These are phyloP conservation scores for Primulina tabacum DNA, from an alignment of 257 asterid genomes.

Conservation along the genomic window DNA sequence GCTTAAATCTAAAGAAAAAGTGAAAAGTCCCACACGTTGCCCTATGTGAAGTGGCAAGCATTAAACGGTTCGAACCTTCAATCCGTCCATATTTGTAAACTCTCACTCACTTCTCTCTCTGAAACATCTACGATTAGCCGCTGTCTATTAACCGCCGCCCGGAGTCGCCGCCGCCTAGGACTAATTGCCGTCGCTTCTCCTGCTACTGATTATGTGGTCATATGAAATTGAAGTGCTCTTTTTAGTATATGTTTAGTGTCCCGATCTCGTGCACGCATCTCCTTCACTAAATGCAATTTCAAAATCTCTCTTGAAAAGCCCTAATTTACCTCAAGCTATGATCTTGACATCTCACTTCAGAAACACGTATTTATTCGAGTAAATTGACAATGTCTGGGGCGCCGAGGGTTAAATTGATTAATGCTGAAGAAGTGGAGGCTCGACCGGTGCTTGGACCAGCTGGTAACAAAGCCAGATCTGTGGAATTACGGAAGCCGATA, in stretches of 20 bases:
- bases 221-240: constrained; percentile 8
- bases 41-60: constrained; percentile 39
- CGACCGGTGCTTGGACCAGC: constrained; percentile 82
- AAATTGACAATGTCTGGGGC: constrained; percentile 63
- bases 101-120: constrained; percentile 44
- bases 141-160: constrained; percentile 38
- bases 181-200: constrained; percentile 8
- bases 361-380: constrained; percentile 17
- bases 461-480: constrained; percentile 66
- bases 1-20: neutral
- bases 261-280: constrained; percentile 15
- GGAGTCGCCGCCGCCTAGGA: constrained; percentile 5
- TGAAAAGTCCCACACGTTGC: constrained; percentile 27
- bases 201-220: neutral
- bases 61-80: constrained; percentile 34
- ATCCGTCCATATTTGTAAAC: constrained; percentile 4
- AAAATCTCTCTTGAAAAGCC: constrained; percentile 32
- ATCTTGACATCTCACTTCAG: constrained; percentile 9
- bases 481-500: constrained; percentile 53
- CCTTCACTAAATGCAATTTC: constrained; percentile 26
- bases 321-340: constrained; percentile 30
- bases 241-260: constrained; percentile 27
- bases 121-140: constrained; percentile 32
- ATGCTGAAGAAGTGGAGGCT: constrained; percentile 47
- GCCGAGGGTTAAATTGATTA: constrained; percentile 57